These are phyloP conservation scores for Cryptococcus hybrid DNA, from an alignment of 1,284 basidiomycete genomes.

Conservation along the genomic window DNA sequence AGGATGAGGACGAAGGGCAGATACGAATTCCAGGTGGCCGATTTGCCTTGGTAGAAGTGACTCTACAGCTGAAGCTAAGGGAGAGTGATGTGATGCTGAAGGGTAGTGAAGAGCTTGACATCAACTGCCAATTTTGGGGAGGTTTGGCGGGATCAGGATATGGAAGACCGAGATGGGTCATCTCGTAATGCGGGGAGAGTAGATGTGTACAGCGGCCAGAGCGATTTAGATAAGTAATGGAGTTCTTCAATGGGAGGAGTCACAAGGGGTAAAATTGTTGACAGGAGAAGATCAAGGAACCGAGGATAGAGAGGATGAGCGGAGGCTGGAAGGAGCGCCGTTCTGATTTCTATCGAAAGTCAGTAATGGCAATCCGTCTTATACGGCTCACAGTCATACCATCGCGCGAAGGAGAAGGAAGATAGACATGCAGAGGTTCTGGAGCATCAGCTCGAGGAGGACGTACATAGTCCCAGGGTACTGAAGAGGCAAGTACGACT, in stretches of 20 bases:
- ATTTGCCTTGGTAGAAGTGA: conserved; percentile 31
- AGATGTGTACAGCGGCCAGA: conserved; percentile 65
- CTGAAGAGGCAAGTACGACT: conserved; percentile 65
- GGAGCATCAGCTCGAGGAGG: conserved; percentile 67
- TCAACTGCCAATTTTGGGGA: conserved; percentile 32
- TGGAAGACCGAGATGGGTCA: conserved; percentile 19
- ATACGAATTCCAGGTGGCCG: conserved; percentile 27
- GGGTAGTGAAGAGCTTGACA: conserved; percentile 43
- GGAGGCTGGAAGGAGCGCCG: conserved; percentile 22
- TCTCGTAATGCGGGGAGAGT: conserved; percentile 36
- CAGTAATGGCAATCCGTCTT: background rate
- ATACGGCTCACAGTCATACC: conserved; percentile 48
- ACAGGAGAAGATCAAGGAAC: conserved; percentile 64
- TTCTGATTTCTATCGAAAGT: conserved; percentile 25
- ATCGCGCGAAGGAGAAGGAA: conserved; percentile 61
- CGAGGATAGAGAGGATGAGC: conserved; percentile 61
- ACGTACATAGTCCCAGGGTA: conserved; percentile 71
- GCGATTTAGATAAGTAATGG: conserved; percentile 68
- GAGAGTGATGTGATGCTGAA: conserved; percentile 40
- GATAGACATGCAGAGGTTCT: conserved; percentile 72
- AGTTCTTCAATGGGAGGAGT: conserved; percentile 64
- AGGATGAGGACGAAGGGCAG: conserved; percentile 19
- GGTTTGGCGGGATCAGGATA: conserved; percentile 19
- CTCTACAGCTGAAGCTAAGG: conserved; percentile 40
- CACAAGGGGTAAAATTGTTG: conserved; percentile 64